Evolutionary conservation across 2,329 filamentous ascomycete genomes (phyloP).

Genomic region (Sporothrix variecibatus): DNA sequence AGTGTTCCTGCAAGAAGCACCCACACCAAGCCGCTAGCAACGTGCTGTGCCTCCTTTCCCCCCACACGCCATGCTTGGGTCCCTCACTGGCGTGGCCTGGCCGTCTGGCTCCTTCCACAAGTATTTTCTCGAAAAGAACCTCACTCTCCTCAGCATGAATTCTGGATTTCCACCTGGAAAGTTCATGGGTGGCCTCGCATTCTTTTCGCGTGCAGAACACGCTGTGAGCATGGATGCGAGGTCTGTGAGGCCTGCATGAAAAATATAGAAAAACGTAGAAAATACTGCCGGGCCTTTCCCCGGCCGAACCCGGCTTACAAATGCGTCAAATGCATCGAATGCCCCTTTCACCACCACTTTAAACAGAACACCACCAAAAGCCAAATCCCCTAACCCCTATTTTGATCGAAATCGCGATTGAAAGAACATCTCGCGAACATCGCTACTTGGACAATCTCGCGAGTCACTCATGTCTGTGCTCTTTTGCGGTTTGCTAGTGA

Average conservation of each 20-base stretch:
- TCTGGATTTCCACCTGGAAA: neutral
- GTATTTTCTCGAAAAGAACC: neutral
- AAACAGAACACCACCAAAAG: neutral
- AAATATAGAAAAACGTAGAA: neutral
- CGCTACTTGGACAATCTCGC: neutral
- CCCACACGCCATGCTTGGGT: slow-evolving; percentile 9
- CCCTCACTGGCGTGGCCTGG: neutral
- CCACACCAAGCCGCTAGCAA: slow-evolving; percentile 18
- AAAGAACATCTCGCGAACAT: neutral
- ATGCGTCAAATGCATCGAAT: neutral
- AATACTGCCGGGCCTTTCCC: neutral
- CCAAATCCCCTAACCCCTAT: neutral
- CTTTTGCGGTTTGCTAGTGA: neutral
- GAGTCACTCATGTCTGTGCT: neutral
- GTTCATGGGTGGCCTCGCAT: neutral
- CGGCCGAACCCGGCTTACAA: slow-evolving; percentile 13
- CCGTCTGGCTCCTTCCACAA: neutral
- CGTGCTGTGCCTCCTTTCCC: slow-evolving; percentile 20
- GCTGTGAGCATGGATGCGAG: neutral
- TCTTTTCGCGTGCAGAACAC: neutral
- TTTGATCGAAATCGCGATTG: neutral
- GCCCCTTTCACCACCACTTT: neutral
- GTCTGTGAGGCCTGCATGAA: neutral
- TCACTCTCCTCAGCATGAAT: neutral
- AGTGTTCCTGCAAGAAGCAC: neutral